Percentiles rank a stretch among this genome's conserved stretches.
Conservation (phyloP, 2,329 filamentous ascomycete species). For the Hymenoscyphus albidus region DNA sequence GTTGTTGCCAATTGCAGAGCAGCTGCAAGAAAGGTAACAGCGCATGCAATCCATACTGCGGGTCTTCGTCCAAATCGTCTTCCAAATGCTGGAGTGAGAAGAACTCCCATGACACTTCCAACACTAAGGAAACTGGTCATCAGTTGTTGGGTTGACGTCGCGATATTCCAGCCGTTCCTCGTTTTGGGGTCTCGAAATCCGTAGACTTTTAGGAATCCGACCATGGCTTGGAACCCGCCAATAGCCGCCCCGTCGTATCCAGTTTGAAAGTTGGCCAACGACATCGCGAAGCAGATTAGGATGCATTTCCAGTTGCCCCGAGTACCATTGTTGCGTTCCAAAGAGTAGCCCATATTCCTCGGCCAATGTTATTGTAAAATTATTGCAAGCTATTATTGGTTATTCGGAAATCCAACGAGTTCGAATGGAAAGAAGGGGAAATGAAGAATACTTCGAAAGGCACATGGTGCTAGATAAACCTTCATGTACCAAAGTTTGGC, state of each 20-base stretch:
- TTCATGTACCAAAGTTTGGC: too few relatives aligned
- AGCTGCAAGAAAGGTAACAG: not conserved
- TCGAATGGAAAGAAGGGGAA: too few relatives aligned
- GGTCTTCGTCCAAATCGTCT: not conserved
- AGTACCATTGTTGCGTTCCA: not conserved
- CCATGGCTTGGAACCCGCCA: not conserved
- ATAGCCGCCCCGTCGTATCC: not conserved
- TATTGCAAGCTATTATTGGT: too few relatives aligned
- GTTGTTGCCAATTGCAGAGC: not conserved
- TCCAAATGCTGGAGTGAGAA: not conserved
- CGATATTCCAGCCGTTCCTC: not conserved
- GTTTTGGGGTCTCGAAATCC: not conserved
- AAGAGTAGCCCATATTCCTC: not conserved
- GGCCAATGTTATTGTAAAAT: too few relatives aligned
- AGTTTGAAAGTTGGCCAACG: not conserved
- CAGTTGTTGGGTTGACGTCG: not conserved
- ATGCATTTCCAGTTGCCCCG: not conserved
- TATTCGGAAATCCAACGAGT: too few relatives aligned
- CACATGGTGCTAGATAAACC: too few relatives aligned
- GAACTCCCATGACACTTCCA: not conserved
- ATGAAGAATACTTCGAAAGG: too few relatives aligned
- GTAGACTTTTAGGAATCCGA: not conserved
- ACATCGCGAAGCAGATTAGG: not conserved
- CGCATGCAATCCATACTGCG: not conserved
- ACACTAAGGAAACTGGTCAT: not conserved